Conservation (phyloP, 1,139 yeast species). For the Yamadazyma sp. region DNA sequence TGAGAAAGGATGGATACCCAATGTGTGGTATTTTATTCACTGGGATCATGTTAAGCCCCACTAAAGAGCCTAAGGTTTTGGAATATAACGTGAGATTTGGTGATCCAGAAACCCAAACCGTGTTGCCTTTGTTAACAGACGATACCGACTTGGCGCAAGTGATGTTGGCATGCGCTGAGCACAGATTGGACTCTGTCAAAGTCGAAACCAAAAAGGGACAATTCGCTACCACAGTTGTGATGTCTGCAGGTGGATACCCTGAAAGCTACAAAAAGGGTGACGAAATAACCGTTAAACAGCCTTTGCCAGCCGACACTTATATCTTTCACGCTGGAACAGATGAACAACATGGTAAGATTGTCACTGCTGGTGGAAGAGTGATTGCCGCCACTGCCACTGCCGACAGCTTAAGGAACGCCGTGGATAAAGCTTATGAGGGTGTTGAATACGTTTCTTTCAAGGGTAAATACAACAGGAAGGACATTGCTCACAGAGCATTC, state of each 20-base stretch:
- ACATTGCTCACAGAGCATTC: slow-evolving; percentile 96
- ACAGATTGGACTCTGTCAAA: slow-evolving; percentile 82
- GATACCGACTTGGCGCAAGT: slow-evolving; percentile 92
- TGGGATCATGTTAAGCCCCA: slow-evolving; percentile 86
- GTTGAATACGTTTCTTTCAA: slow-evolving; percentile 72
- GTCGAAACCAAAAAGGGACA: slow-evolving; percentile 60
- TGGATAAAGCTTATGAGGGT: slow-evolving; percentile 81
- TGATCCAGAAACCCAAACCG: slow-evolving; percentile 98
- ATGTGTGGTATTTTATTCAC: slow-evolving; percentile 95
- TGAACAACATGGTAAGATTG: slow-evolving; percentile 53
- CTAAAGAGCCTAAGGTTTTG: slow-evolving; percentile 85
- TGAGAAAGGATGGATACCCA: slow-evolving; percentile 95
- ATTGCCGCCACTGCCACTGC: slow-evolving; percentile 93
- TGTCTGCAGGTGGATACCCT: slow-evolving; percentile 98
- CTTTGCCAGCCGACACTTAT: slow-evolving; percentile 55
- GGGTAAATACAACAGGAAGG: slow-evolving; percentile 81
- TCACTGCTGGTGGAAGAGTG: slow-evolving; percentile 95
- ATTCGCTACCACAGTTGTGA: slow-evolving; percentile 87
- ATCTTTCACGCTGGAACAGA: slow-evolving; percentile 96
- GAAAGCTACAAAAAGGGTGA: slow-evolving; percentile 85
- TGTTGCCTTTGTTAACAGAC: slow-evolving; percentile 76
- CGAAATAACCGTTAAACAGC: slow-evolving; percentile 59
- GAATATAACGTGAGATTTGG: slow-evolving; percentile 98
- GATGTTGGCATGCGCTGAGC: slow-evolving; percentile 92
- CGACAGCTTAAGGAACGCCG: slow-evolving; percentile 72